Conservation (phyloP, 1,139 yeast species). For the Starmera stellimalicola region DNA sequence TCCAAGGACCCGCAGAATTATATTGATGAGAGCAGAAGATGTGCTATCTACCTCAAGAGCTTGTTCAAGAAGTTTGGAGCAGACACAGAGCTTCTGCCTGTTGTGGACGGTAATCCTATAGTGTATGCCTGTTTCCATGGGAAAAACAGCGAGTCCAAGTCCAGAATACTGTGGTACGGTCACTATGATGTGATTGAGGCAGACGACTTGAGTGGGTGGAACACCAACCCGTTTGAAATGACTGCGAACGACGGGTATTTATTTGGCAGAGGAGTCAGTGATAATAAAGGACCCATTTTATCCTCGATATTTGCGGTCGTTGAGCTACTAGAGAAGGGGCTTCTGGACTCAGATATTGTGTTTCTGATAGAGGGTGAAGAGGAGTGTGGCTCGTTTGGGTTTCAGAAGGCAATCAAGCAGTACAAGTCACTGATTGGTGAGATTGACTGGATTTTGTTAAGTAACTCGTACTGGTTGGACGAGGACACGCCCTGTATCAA, state of each 20-base stretch:
- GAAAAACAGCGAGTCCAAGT: conserved; percentile 20
- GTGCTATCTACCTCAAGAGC: conserved; percentile 68
- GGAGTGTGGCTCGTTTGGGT: conserved; percentile 86
- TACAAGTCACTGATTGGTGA: conserved; percentile 47
- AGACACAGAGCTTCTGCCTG: conserved; percentile 59
- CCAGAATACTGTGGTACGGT: conserved; percentile 75
- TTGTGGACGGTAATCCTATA: conserved; percentile 66
- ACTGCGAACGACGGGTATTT: conserved; percentile 77
- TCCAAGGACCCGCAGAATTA: conserved; percentile 59
- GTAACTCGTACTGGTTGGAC: conserved; percentile 93
- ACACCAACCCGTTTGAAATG: conserved; percentile 67
- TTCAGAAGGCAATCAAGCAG: conserved; percentile 51
- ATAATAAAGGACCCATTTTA: conserved; percentile 89
- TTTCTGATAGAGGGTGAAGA: conserved; percentile 93
- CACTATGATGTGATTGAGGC: conserved; percentile 90
- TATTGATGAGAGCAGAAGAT: conserved; percentile 74
- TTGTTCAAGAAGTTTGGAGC: conserved; percentile 70
- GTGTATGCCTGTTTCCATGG: conserved; percentile 65
- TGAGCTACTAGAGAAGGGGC: conserved; percentile 43
- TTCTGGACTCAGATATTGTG: conserved; percentile 63
- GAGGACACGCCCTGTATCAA: conserved; percentile 84
- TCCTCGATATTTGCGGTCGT: conserved; percentile 88
- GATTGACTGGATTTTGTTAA: conserved; percentile 82
- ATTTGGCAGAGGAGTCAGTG: conserved; percentile 89
- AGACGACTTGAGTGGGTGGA: conserved; percentile 56